Percentiles rank a stretch among this genome's conserved stretches.
Evolutionary conservation across 257 asterid species (phyloP).

Genomic region (Nicotiana benthamiana): DNA sequence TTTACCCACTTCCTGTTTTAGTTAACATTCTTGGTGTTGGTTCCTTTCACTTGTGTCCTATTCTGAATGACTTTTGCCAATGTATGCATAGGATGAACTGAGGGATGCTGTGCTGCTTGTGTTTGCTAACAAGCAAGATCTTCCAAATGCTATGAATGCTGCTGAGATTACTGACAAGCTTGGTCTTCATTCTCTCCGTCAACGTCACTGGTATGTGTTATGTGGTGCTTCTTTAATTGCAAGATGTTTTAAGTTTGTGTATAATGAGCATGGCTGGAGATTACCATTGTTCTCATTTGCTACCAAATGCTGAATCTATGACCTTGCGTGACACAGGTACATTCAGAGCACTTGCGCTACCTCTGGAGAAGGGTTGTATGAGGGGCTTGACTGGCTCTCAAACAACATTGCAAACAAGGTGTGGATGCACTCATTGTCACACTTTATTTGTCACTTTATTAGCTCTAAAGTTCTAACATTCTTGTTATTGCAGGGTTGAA

Average conservation of each 20-base stretch:
- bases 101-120: conserved; percentile 72
- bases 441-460: neutral
- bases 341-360: conserved; percentile 75
- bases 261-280: neutral
- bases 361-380: conserved; percentile 63
- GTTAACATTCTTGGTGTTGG: neutral
- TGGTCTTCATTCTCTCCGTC: conserved; percentile 68
- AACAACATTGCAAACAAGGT: conserved; percentile 70
- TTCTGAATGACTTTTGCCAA: neutral
- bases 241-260: neutral
- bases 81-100: conserved; percentile 38
- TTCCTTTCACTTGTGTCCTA: neutral
- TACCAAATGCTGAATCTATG: neutral
- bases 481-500: conserved; percentile 31
- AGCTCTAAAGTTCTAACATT: neutral
- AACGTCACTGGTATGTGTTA: conserved; percentile 46
- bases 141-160: conserved; percentile 70
- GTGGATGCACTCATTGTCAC: neutral
- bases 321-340: conserved; percentile 35
- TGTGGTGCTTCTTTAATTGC: neutral
- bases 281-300: neutral
- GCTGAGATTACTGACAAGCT: conserved; percentile 72
- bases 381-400: conserved; percentile 72
- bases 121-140: conserved; percentile 67
- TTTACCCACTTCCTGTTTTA: neutral